Base-by-base conservation (phyloP, 2,329 filamentous ascomycete species). In the Xylariaceae sp. region DNA sequence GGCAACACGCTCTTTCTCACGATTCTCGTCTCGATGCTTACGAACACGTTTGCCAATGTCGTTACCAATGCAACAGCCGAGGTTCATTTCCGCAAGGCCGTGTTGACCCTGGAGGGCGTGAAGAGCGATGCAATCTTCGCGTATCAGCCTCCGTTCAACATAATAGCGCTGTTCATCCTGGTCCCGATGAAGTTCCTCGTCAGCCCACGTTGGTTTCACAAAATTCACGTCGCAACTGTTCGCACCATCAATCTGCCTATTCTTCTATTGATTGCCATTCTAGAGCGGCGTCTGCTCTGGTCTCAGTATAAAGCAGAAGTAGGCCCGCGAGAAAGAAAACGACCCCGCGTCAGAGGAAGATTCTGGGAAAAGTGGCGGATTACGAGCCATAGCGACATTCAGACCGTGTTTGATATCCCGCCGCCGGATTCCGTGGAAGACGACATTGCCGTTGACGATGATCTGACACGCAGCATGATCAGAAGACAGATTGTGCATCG, bases 1-100 rank as follows among this genome's bases (percentile, higher is more conserved):
- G 90, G 90, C 48, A 94, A 94, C 74, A 94, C 89, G 0, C 81
- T 94, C 57, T 95, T 94, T 75, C 80, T 95, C n/a, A 94, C 90
- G 2, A 91, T 95, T 62, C 80, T 94, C 13, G 90, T 95, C 1
- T 92, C 90, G 10, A 93, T 93, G 83, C 81, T 95, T 9, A 89
- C 86, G 62, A 92, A 91, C 69, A 94, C 90, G 0, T 95, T 94
- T 71, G 86, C 86, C 68, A 89, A 84, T 62, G 90, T 94, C 56
- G 88, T 88, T 5, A 77, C 80, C 56, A 91, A 93, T 66, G 88
- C 89, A 1, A 87, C 86, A 0, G 86, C 89, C n/a, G 90, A 95
- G 73, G 89, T 93, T 51, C 88, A 92, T 69, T 95, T 90, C 73
- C 86, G 90, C 23, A 83, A 87, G 58, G 88, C 90, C 1, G 90